Base-by-base conservation (phyloP, 2,329 filamentous ascomycete species). In the Cytospora piceae region DNA sequence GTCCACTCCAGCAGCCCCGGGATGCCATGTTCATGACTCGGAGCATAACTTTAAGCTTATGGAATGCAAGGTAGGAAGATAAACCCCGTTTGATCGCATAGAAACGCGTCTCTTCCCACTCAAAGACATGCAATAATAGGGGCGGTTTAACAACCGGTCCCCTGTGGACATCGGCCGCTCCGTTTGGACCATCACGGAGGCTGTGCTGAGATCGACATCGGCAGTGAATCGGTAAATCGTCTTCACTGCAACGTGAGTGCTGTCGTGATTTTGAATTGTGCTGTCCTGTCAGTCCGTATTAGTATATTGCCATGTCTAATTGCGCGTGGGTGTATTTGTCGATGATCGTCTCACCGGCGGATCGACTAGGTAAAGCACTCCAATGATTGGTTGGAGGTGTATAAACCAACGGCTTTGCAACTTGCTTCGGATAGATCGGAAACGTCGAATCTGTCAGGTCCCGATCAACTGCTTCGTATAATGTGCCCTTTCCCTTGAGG, bases 401-500 rank as follows among this genome's bases (percentile, higher is more conserved):
- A 0, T 78, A 75, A 7, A 86, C 64, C 2, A 73, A 56, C 6
- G 72, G 69, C 20, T 34, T 66, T 9, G 1, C 22, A 12, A n/a
- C 55, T 42, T 42, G 31, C 24, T n/a, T 54, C 22, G 32, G 65
- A 39, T 65, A 63, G 29, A 63, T 64, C 8, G 34, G 55, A 27
- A 3, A 22, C 52, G 17, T 61, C 49, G 1, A 61, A 17, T 78
- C 77, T 39, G 91, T 78, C 1, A 84, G 78, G 69, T 90, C 89
- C 22, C 84, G 80, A 0, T 88, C 85, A 29, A 29, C 3, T 29
- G 5, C 27, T 29, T 4, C 92, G 81, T 4, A 89, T 90, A 31
- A 92, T 86, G 2, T 88, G 82, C 61, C 85, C 85, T 29, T n/a
- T 9, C 85, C 86, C 14, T 75, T 67, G 0, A 90, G 81, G 27